A percentile compares a stretch with the other conserved stretches of the same genome.
Evolutionary conservation across 176 grass and related monocot species (phyloP).

Genomic region (Phoenix dactylifera): DNA sequence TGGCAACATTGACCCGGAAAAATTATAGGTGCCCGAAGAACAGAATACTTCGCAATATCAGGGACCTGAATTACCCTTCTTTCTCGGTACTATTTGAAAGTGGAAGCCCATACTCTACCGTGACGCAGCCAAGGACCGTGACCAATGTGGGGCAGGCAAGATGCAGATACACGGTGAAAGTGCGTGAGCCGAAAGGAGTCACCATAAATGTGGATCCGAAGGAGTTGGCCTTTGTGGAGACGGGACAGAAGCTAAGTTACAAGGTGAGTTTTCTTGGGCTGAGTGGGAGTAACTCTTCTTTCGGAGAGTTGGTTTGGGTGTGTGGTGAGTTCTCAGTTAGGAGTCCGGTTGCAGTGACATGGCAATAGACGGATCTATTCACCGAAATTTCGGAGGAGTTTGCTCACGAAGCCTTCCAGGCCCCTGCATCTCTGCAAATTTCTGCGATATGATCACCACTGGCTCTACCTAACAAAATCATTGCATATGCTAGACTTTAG

Average conservation of each 20-base stretch:
- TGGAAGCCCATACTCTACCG: not conserved
- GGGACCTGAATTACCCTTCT: constrained; percentile 11
- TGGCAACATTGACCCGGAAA: not conserved
- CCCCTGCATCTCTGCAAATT: too few relatives aligned
- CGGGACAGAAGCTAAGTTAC: constrained; percentile 5
- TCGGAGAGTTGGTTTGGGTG: constrained; percentile 6
- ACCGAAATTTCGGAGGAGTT: too few relatives aligned
- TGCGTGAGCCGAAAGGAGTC: constrained; percentile 56
- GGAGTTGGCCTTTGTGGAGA: constrained; percentile 39
- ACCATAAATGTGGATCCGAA: constrained; percentile 50
- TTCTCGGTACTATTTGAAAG: constrained; percentile 3
- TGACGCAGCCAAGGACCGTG: constrained; percentile 41
- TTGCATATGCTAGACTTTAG: too few relatives aligned
- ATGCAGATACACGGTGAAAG: constrained; percentile 40
- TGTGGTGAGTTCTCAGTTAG: not conserved
- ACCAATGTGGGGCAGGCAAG: constrained; percentile 57
- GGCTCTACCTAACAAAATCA: too few relatives aligned
- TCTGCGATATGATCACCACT: too few relatives aligned
- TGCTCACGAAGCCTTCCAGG: too few relatives aligned
- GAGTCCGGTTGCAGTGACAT: constrained; percentile 5
- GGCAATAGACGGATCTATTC: not conserved
- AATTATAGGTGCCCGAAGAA: not conserved
- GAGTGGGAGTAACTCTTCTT: not conserved
- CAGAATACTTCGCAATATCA: not conserved
- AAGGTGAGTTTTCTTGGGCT: not conserved